phyloP scores from a whole-genome alignment of 2,329 filamentous ascomycete species.

The Neoscytalidium dimidiatum region DNA sequence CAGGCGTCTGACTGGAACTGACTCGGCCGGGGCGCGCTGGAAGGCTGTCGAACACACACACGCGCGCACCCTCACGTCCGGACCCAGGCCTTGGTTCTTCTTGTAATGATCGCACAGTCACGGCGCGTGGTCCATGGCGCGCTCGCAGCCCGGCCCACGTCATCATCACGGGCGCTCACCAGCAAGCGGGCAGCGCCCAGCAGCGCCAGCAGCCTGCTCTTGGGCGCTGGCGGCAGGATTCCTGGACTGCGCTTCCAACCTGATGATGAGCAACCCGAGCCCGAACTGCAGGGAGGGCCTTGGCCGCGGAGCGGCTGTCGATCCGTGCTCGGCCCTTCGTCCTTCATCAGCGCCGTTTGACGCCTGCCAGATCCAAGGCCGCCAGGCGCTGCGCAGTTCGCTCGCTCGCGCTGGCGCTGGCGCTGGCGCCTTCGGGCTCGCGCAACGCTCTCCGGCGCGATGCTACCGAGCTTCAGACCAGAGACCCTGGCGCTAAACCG shows the following conservation, averaged over 20 bases:
- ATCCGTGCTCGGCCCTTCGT: background rate
- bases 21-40: background rate
- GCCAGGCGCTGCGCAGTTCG: background rate
- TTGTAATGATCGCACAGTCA: background rate
- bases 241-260: background rate
- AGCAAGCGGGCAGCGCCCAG: too few species aligned
- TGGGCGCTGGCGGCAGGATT: background rate
- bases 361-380: background rate
- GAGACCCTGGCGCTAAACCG: conserved; percentile 1
- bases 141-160: conserved; percentile 12
- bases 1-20: background rate
- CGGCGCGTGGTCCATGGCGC: too few species aligned
- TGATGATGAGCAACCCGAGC: background rate
- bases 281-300: background rate
- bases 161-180: too few species aligned
- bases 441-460: background rate
- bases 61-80: too few species aligned
- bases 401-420: background rate
- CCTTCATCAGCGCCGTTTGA: background rate
- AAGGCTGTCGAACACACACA: too few species aligned
- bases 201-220: background rate
- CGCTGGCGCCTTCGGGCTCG: background rate
- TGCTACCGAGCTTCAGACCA: too few species aligned
- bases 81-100: too few species aligned
- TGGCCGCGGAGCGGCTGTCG: background rate